Evolutionary conservation across 306 rosid genomes (phyloP).

Genomic region (Trifolium pratense): DNA sequence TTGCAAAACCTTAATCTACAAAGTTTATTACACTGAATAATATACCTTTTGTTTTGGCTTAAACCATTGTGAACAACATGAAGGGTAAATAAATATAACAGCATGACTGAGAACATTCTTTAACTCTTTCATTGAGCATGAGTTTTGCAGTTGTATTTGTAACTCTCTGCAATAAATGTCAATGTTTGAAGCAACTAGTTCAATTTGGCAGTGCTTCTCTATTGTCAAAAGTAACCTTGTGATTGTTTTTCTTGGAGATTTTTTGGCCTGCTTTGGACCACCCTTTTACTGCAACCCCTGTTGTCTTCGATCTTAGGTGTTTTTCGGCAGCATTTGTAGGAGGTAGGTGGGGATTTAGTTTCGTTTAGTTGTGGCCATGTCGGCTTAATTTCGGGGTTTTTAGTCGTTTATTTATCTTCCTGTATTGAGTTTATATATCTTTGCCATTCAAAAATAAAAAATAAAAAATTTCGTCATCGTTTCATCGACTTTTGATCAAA

Average conservation of each 20-base stretch:
- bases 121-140: not conserved
- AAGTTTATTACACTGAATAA: not conserved
- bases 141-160: not conserved
- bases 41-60: not conserved
- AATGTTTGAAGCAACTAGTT: not conserved
- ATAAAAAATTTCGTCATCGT: not conserved
- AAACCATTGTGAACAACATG: not conserved
- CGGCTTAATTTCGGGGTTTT: too few species aligned
- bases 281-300: too few species aligned
- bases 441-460: too few species aligned
- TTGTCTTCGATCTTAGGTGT: too few species aligned
- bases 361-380: too few species aligned
- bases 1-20: constrained; percentile 7
- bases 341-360: too few species aligned
- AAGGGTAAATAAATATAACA: not conserved
- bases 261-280: too few species aligned
- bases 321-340: too few species aligned
- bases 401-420: too few species aligned
- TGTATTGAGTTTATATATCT: too few species aligned
- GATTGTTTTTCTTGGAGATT: too few species aligned
- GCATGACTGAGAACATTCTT: not conserved
- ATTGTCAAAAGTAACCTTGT: not conserved
- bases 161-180: not conserved
- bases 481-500: not conserved
- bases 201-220: not conserved